Evolutionary conservation across 768 basidiomycete species (phyloP).

Genomic region (Hirschioporus abietinus): DNA sequence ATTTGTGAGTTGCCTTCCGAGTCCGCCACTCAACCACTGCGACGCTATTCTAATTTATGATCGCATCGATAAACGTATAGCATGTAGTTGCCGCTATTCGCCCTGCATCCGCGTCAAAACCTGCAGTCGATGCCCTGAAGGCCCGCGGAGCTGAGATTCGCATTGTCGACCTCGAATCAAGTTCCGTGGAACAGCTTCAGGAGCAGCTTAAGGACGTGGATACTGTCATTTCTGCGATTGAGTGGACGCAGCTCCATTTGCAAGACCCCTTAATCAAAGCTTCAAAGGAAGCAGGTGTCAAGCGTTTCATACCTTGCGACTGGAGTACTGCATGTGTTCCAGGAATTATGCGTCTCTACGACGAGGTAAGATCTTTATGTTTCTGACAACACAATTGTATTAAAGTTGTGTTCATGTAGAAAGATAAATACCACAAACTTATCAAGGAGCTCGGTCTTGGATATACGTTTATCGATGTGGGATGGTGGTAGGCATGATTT

Average conservation of each 20-base stretch:
- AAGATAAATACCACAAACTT: slow-evolving; percentile 22
- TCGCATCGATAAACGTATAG: no score
- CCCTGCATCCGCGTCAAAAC: slow-evolving; percentile 15
- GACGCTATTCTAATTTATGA: background rate
- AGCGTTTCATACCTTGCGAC: slow-evolving; percentile 21
- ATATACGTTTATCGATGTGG: slow-evolving; percentile 28
- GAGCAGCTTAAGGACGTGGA: slow-evolving; percentile 15
- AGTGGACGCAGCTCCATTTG: slow-evolving; percentile 3
- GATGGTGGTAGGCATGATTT: slow-evolving; percentile 19
- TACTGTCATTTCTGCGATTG: slow-evolving; percentile 13
- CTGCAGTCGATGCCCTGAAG: slow-evolving; percentile 10
- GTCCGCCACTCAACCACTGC: no score
- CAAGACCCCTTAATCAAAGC: slow-evolving; percentile 17
- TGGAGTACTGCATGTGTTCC: slow-evolving; percentile 12
- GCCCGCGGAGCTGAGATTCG: slow-evolving; percentile 17
- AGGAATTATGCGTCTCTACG: slow-evolving; percentile 14
- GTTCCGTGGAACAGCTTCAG: slow-evolving; percentile 15
- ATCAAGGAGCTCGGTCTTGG: slow-evolving; percentile 20
- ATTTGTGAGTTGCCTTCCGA: slow-evolving; percentile 14
- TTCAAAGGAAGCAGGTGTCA: slow-evolving; percentile 18
- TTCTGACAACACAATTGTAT: background rate
- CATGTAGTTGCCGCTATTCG: slow-evolving; percentile 12
- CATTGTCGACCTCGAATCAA: slow-evolving; percentile 10
- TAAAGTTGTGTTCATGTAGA: slow-evolving; percentile 14
- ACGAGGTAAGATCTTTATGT: slow-evolving; percentile 8